Percentiles rank a stretch among this genome's conserved stretches.
Conservation (phyloP, 2,329 filamentous ascomycete genomes). For the Aspergillus uvarum region DNA sequence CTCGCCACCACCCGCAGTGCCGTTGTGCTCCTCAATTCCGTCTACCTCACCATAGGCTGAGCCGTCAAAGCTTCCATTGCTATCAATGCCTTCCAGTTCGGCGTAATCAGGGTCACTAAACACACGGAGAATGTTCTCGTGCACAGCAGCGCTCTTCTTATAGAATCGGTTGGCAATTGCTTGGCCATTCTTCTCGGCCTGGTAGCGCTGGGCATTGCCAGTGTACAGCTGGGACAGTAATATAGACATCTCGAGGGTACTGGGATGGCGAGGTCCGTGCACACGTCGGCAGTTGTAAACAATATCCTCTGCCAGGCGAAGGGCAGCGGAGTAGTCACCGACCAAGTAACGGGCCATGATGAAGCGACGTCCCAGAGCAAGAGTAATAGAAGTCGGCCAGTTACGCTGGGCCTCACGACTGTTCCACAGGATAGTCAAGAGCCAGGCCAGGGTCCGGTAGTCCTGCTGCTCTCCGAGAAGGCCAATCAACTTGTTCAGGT, state of each 20-base stretch:
- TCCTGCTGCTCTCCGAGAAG: constrained; percentile 48
- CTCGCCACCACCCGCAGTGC: constrained; percentile 17
- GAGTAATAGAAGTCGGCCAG: constrained; percentile 46
- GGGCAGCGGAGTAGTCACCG: constrained; percentile 45
- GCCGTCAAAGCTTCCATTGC: constrained; percentile 13
- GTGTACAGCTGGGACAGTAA: constrained; percentile 54
- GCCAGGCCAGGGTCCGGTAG: constrained; percentile 43
- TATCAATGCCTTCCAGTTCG: constrained; percentile 19
- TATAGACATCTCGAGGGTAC: constrained; percentile 50
- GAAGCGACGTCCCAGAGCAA: constrained; percentile 52
- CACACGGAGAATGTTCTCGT: constrained; percentile 40
- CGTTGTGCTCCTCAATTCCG: background rate
- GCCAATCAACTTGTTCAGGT: constrained; percentile 45
- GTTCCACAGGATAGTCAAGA: constrained; percentile 47
- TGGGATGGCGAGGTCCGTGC: constrained; percentile 48
- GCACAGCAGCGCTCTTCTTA: constrained; percentile 38
- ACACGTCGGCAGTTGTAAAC: constrained; percentile 56
- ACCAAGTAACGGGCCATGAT: constrained; percentile 52
- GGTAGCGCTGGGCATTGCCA: constrained; percentile 36
- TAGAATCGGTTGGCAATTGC: constrained; percentile 41
- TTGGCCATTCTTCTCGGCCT: constrained; percentile 30
- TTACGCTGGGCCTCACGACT: constrained; percentile 45
- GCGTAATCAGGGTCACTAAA: constrained; percentile 35
- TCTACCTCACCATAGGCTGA: constrained; percentile 11
- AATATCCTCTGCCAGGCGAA: constrained; percentile 54